A percentile compares a stretch with the other conserved stretches of the same genome.
These are phyloP conservation scores for Cyberlindnera lachancei DNA, from an alignment of 805 yeast species.

Conservation along the genomic window DNA sequence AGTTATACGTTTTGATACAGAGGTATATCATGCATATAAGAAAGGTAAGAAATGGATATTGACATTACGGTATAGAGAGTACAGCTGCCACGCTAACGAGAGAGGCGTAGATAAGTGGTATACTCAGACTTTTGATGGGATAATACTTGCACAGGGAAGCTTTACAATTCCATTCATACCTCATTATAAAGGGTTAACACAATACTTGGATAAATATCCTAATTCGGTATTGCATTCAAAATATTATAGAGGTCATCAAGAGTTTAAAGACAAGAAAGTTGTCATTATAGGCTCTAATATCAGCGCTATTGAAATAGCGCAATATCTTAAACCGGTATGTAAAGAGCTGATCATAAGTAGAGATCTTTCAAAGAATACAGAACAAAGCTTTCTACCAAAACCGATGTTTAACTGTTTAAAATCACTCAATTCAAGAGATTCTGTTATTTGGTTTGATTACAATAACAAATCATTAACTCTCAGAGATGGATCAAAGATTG, in stretches of 20 bases:
- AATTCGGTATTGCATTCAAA: constrained; percentile 45
- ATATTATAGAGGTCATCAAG: constrained; percentile 35
- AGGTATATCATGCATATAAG: constrained; percentile 32
- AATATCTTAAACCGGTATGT: constrained; percentile 31
- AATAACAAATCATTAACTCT: constrained; percentile 23
- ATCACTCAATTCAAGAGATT: constrained; percentile 21
- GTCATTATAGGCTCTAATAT: constrained; percentile 38
- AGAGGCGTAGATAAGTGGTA: constrained; percentile 31
- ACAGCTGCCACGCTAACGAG: no score
- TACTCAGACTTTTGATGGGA: constrained; percentile 43
- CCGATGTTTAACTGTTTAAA: constrained; percentile 25
- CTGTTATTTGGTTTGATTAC: constrained; percentile 23
- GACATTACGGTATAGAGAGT: constrained; percentile 15
- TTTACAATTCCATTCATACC: constrained; percentile 52
- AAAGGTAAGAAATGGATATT: constrained; percentile 30
- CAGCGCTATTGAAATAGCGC: constrained; percentile 37
- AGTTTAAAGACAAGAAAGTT: constrained; percentile 33
- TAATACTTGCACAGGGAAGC: constrained; percentile 53
- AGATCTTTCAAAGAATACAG: constrained; percentile 56
- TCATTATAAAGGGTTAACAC: constrained; percentile 37
- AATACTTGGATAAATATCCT: constrained; percentile 34
- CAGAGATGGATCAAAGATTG: constrained; percentile 27
- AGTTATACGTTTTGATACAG: constrained; percentile 31
- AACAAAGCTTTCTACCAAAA: constrained; percentile 34
- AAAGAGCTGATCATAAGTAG: constrained; percentile 55